Percentiles rank a stretch among this genome's conserved stretches.
These are phyloP conservation scores for Strobilomyces dryophilus DNA, from an alignment of 768 basidiomycete genomes.

Conservation along the genomic window DNA sequence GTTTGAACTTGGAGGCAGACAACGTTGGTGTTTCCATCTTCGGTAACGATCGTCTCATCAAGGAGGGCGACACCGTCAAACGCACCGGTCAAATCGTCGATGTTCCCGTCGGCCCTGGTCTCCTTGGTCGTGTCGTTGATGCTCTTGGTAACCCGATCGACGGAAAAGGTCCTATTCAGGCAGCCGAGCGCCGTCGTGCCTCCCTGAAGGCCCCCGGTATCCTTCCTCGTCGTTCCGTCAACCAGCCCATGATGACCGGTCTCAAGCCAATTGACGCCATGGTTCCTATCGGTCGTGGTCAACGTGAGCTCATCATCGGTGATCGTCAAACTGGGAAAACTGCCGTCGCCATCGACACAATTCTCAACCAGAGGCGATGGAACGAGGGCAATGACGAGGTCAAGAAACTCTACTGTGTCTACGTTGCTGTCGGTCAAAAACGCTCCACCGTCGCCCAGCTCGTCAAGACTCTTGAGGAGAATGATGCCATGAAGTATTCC, in stretches of 20 bases:
- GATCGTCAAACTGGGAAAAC: conserved; percentile 99
- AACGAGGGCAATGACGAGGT: conserved; percentile 95
- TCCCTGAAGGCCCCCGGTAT: conserved; percentile 99
- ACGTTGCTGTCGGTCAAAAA: conserved; percentile 99
- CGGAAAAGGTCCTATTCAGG: conserved; percentile 96
- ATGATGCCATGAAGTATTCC: conserved; percentile 99
- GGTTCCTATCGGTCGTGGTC: conserved; percentile 99
- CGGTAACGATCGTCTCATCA: conserved; percentile 96
- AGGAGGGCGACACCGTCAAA: conserved; percentile 99
- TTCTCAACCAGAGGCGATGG: conserved; percentile 99
- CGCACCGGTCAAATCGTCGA: conserved; percentile 99
- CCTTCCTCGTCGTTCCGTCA: conserved; percentile 97
- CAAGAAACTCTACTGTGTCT: conserved; percentile 99
- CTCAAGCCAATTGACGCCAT: conserved; percentile 99
- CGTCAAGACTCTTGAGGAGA: conserved; percentile 99
- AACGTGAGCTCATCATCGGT: conserved; percentile 99
- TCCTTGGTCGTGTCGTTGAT: conserved; percentile 98
- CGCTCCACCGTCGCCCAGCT: conserved; percentile 99
- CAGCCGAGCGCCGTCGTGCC: conserved; percentile 92
- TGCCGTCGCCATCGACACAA: conserved; percentile 99
- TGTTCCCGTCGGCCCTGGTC: conserved; percentile 94
- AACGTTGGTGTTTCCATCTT: conserved; percentile 99
- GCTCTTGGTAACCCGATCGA: conserved; percentile 99
- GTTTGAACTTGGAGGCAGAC: conserved; percentile 99
- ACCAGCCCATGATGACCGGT: conserved; percentile 99